Evolutionary conservation across 805 yeast genomes (phyloP), one percentile per base, ranked within the genome.

Genomic region (Ogataea thermomethanolica): DNA sequence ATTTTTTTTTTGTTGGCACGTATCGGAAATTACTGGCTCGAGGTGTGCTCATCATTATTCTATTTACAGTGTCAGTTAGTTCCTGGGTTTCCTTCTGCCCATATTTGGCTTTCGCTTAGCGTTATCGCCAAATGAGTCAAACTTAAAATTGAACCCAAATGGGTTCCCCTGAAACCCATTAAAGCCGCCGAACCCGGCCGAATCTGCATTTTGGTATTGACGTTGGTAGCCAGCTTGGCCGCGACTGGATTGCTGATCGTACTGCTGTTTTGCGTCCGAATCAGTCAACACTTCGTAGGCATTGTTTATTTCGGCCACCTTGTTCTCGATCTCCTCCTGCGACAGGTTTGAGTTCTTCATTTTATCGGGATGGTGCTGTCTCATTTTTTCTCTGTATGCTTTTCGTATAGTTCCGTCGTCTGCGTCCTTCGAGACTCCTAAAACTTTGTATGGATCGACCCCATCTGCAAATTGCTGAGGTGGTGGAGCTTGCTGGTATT

Each of bases 351-450:
- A 81, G 8, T 36, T 55, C 53, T 79, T 79, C 57, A 85, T 81
- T 60, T 91, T 93, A 63, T 91, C 99, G 0, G 99, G 99, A 58
- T 91, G 99, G 60, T 74, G 87, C 56, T 79, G 79, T 55, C 83
- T 81, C 25, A 93, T 83, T 55, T 81, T 75, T 7, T 79, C 70
- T 43, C 96, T 70, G 64, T 89, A 84, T 0, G 95, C 95, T 59
- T 78, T 82, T 53, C 83, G 86, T 46, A 91, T 81, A 7, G 84
- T 82, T 43, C 74, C 72, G 1, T 78, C 80, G 42, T 76, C 79
- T 0, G 97, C 95, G 46, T 75, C 74, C 42, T 71, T 67, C 0
- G 79, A 50, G 5, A 91, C 73, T 10, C 81, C 95, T 12, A 91
- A 64, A 3, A 84, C 71, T 54, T 86, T 85, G 62, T 91, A 91